A percentile compares a stretch with the other conserved stretches of the same genome.
Conservation (phyloP, 768 basidiomycete species). For the Boletellus sp. region DNA sequence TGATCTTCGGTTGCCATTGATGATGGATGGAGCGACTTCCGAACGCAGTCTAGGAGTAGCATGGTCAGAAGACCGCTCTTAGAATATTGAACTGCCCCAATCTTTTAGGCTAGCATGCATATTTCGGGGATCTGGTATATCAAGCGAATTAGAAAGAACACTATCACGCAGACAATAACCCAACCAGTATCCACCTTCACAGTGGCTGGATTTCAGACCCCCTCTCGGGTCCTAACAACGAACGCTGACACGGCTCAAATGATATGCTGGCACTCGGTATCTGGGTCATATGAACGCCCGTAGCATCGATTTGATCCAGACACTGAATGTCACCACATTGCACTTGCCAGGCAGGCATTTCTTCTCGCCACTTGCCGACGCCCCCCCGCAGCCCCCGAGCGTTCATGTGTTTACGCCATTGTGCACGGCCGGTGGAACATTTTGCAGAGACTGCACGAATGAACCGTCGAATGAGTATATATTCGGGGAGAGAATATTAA, state of each 20-base stretch:
- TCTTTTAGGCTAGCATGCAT: background rate
- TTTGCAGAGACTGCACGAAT: no score
- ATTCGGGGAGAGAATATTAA: no score
- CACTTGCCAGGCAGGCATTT: conserved; percentile 4
- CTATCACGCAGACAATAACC: background rate
- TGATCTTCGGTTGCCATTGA: background rate
- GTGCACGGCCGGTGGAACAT: no score
- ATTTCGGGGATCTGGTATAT: background rate
- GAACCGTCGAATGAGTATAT: no score
- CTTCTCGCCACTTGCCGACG: conserved; percentile 1
- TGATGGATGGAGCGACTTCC: background rate
- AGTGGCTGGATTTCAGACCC: background rate
- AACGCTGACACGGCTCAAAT: background rate
- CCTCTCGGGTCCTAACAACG: background rate
- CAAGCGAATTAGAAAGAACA: background rate
- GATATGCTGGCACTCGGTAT: background rate
- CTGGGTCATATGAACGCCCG: conserved; percentile 8
- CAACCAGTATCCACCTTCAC: background rate
- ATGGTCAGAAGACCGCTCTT: background rate
- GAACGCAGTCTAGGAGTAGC: background rate
- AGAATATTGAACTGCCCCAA: no score
- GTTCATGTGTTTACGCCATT: no score
- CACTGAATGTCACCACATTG: background rate
- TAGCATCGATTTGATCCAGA: conserved; percentile 5
- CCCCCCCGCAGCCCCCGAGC: no score